Evolutionary conservation across 1,139 yeast genomes (phyloP), one percentile per base, ranked within the genome.

Genomic region (Williopsis jadinii): DNA sequence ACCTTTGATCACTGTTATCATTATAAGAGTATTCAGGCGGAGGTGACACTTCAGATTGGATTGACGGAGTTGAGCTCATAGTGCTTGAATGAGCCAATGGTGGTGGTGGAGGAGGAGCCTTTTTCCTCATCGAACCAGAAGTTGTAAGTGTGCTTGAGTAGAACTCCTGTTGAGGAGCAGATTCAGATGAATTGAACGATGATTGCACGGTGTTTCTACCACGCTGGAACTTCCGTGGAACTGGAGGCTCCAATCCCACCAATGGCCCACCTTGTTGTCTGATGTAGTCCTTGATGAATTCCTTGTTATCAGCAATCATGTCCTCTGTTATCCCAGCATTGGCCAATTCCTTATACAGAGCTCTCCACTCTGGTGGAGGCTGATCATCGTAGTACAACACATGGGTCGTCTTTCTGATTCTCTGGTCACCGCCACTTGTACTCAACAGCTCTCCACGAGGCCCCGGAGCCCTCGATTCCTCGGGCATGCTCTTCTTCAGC

Each of bases 321-420:
- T 86, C 95, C 55, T 86, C 95, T 0, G 88, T 64, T 44, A 87
- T 86, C 0, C 95, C 96, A 41, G 84, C 84, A 15, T 75, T 70
- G 32, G 81, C 94, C 43, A 87, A 68, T 56, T 84, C 92, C 6
- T 75, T 67, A 50, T 86, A 84, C 42, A 87, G 70, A 2, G 84
- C 70, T 37, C 90, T 64, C 95, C 95, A 86, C 60, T 85, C 95
- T 5, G 84, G 82, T 8, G 95, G 95, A 1, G 95, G 95, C 38
- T 73, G 75, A 49, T 71, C 86, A 56, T 85, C 95, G 56, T 85
- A 84, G 59, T 82, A 84, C 19, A 80, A 66, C 5, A 77, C 71
- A 28, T 84, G 84, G 46, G 72, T 78, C 9, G 73, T 64, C 54
- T 77, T 69, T 61, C 80, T 69, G 37, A 67, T 66, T 60, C 81